Evolutionary conservation across 1,284 basidiomycete species (phyloP), one percentile per base, ranked within the genome.

Genomic region (Blastosporella zonata): DNA sequence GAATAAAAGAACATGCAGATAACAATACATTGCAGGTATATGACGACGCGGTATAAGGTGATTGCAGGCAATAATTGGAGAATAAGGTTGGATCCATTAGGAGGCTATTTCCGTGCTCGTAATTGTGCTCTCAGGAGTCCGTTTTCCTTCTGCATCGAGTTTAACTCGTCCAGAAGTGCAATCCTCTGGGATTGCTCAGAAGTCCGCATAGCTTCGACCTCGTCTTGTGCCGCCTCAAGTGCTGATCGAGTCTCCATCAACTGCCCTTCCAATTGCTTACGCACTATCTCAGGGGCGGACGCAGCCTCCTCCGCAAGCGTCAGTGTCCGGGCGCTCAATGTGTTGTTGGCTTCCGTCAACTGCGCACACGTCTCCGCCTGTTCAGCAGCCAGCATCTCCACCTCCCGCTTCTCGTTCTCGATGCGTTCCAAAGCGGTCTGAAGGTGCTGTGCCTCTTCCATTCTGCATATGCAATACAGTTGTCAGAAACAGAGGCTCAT

Each of bases 271-370:
- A 86, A 67, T 58, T 82, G 78, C 60, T 69, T 75, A 27, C 78
- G 74, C 17, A 81, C 67, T 47, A 70, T 71, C 58, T 82, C 81
- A 1, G 80, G 77, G 0, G 78, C 81, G 17, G 69, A 65, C 0
- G 81, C 86, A 1, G 81, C 87, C 56, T 93, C 89, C 57, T 86
- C 83, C 1, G 90, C 90, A 18, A 94, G 77, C 5, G 79, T 69
- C 3, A 93, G 71, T 6, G 85, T 79, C 41, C 79, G 77, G 5
- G 89, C 81, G 43, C 84, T 90, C 29, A 94, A 77, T 2, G 74
- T 68, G 50, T 85, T 80, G 66, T 94, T 94, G 9, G 83, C 85
- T 42, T 90, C 85, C 0, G 78, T 77, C 27, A 95, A 79, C 56
- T 90, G 79, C 38, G 71, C 70, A 54, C 81, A 79, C 0, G 80